Percentiles rank a stretch among this genome's conserved stretches.
Conservation (phyloP, 441 rosid genomes). For the Erodium moschatum region DNA sequence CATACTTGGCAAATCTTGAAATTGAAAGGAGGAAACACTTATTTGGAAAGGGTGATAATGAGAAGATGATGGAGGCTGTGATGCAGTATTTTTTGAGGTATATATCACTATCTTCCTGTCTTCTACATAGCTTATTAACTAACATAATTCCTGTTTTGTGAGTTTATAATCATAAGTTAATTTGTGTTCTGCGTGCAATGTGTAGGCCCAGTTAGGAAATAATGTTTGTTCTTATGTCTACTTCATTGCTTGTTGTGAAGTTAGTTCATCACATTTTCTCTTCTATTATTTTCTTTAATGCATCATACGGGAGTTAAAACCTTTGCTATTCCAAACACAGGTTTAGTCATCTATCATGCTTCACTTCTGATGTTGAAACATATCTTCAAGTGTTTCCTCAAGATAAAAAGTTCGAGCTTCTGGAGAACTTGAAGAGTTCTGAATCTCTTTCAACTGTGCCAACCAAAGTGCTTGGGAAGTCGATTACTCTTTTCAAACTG, state of each 20-base stretch:
- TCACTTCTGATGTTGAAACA: slow-evolving; percentile 67
- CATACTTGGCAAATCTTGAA: slow-evolving; percentile 72
- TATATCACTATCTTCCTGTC: slow-evolving; percentile 15
- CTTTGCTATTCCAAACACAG: slow-evolving; percentile 37
- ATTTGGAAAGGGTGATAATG: slow-evolving; percentile 55
- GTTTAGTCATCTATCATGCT: slow-evolving; percentile 94
- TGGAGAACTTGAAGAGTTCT: slow-evolving; percentile 42
- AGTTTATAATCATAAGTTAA: background rate
- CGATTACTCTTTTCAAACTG: slow-evolving; percentile 55
- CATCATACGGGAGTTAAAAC: slow-evolving; percentile 13
- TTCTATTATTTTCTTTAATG: slow-evolving; percentile 8
- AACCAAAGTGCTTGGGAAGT: slow-evolving; percentile 66
- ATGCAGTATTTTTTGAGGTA: slow-evolving; percentile 66
- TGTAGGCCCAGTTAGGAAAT: background rate
- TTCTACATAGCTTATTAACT: background rate
- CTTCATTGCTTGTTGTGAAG: background rate
- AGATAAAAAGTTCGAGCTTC: slow-evolving; percentile 47
- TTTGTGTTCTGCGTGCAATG: background rate
- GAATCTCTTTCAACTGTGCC: slow-evolving; percentile 32
- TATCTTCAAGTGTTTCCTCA: slow-evolving; percentile 61
- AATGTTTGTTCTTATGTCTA: slow-evolving; percentile 2
- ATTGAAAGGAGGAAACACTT: slow-evolving; percentile 73
- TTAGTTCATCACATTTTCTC: background rate
- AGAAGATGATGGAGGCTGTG: slow-evolving; percentile 52
- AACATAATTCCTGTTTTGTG: background rate